Percentiles rank a stretch among this genome's conserved stretches.
These are phyloP conservation scores for Rhynchospora breviuscula DNA, from an alignment of 176 grass and related monocot genomes.

Conservation along the genomic window DNA sequence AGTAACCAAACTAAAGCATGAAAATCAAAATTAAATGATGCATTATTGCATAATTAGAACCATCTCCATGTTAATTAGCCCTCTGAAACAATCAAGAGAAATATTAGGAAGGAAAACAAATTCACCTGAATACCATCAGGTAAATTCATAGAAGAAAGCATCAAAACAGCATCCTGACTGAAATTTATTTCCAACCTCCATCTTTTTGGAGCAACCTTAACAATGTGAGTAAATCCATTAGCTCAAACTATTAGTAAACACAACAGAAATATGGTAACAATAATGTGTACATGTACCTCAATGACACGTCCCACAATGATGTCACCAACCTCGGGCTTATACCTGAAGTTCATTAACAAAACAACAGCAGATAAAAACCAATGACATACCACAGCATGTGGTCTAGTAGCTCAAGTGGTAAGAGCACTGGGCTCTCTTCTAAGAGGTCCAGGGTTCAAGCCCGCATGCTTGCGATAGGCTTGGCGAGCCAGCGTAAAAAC, in stretches of 20 bases:
- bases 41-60: neutral
- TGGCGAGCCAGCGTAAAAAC: too few species aligned
- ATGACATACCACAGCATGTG: neutral
- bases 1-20: neutral
- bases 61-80: neutral
- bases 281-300: constrained; percentile 41
- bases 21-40: neutral
- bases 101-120: neutral
- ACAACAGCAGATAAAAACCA: neutral
- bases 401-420: too few species aligned
- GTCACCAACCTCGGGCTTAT: constrained; percentile 97
- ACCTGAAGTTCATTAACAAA: constrained; percentile 33
- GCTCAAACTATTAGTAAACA: neutral
- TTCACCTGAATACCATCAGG: constrained; percentile 91
- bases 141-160: constrained; percentile 95
- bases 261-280: neutral
- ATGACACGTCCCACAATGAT: constrained; percentile 97
- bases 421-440: too few species aligned
- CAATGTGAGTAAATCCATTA: constrained; percentile 8
- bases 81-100: neutral
- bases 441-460: too few species aligned
- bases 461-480: too few species aligned
- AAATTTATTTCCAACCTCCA: constrained; percentile 96
- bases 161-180: constrained; percentile 85
- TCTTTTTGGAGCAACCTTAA: constrained; percentile 71